Evolutionary conservation across 345 rosid species (phyloP).

Genomic region (Populus davidiana): DNA sequence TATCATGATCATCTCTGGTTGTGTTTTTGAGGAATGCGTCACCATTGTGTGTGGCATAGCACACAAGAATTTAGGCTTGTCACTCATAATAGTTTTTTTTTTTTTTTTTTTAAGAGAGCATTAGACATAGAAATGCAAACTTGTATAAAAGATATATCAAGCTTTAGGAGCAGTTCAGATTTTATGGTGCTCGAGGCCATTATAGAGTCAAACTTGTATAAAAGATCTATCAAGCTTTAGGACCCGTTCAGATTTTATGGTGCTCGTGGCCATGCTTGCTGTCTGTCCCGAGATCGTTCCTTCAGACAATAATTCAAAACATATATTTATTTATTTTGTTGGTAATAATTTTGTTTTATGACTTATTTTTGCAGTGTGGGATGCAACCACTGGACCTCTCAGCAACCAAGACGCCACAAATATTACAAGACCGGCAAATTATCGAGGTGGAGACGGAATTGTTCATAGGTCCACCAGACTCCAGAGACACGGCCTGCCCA

Average conservation of each 20-base stretch:
- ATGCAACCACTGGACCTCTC: slow-evolving; percentile 17
- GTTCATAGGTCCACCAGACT: slow-evolving; percentile 60
- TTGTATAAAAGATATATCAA: too few relatives aligned
- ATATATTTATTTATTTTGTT: neutral
- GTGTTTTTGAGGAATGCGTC: neutral
- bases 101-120: too few relatives aligned
- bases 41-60: neutral
- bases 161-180: too few relatives aligned
- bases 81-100: too few relatives aligned
- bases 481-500: slow-evolving; percentile 23
- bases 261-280: too few relatives aligned
- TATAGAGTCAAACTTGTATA: too few relatives aligned
- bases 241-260: too few relatives aligned
- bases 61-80: neutral
- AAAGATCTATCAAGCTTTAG: too few relatives aligned
- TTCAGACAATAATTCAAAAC: neutral
- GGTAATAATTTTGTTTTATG: neutral
- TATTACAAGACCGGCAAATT: slow-evolving; percentile 11
- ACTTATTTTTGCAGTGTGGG: slow-evolving; percentile 31
- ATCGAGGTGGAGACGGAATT: slow-evolving; percentile 78
- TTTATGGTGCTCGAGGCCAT: too few relatives aligned
- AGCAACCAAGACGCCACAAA: slow-evolving; percentile 15
- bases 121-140: too few relatives aligned
- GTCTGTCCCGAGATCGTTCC: neutral
- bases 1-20: neutral